Evolutionary conservation across 257 asterid species (phyloP), one percentile per base, ranked within the genome.

Genomic region (Lantana camara): DNA sequence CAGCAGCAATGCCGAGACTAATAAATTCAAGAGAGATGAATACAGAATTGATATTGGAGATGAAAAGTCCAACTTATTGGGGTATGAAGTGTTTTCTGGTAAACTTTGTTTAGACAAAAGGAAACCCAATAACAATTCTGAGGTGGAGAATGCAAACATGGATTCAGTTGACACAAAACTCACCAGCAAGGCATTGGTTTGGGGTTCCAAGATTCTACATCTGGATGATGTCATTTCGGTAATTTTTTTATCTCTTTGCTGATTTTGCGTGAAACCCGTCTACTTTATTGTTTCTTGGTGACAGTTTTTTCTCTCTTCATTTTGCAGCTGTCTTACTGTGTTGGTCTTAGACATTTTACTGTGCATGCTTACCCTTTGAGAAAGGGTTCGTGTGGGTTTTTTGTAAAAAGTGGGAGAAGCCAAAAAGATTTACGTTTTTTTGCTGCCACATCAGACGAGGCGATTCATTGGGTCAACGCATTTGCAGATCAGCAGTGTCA

Each of bases 401-500:
- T 88, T 60, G 67, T 63, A 68, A 90, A 86, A 79, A 59, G 73
- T 72, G 85, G 77, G 74, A 90, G 91, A 82, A 82, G 73, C 66
- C 86, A 77, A 68, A 88, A 86, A 70, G 99, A 94, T 69, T 84
- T 78, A 10, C 88, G 95, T n/a, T 94, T 94, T 73, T 73, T 94
- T 42, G 89, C 96, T 66, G 62, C 91, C 73, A 84, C 90, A 35
- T 47, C 95, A 4, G 97, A 90, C 9, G 99, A 90, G 64, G 96
- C 97, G 53, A 78, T 94, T 77, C 92, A 66, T 48, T 94, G 99
- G 99, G 97, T 94, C 65, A 85, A 87, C 73, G 89, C 93, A 48
- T 94, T 94, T 80, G 96, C 96, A 49, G 99, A 94, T 75, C 99
- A 88, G 67, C 97, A 90, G 83, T 90, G 96, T 82, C 88, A 76